These are phyloP conservation scores for Cercospora citrullina DNA, from an alignment of 2,329 filamentous ascomycete species.

Conservation along the genomic window DNA sequence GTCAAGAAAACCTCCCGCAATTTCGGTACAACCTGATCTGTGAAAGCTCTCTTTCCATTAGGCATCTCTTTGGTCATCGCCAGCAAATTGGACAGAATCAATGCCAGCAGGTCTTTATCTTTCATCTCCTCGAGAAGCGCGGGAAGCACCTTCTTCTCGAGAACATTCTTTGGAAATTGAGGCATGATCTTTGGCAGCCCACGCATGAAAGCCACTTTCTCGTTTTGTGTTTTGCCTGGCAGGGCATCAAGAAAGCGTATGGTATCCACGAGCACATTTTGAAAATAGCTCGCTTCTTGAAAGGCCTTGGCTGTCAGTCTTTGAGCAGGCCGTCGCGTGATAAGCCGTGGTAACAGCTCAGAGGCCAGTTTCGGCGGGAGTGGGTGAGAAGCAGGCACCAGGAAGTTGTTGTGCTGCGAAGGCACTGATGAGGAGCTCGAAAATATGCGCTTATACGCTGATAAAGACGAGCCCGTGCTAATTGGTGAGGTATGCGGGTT, in stretches of 20 bases:
- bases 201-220: conserved; percentile 89
- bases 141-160: conserved; percentile 91
- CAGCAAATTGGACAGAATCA: conserved; percentile 89
- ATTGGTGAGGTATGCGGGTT: conserved; percentile 88
- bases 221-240: conserved; percentile 84
- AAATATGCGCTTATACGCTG: conserved; percentile 83
- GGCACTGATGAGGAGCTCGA: conserved; percentile 76
- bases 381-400: conserved; percentile 65
- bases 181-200: conserved; percentile 83
- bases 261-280: conserved; percentile 93
- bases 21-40: conserved; percentile 80
- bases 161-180: conserved; percentile 88
- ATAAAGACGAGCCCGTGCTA: conserved; percentile 75
- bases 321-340: conserved; percentile 83
- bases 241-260: conserved; percentile 92
- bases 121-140: conserved; percentile 91
- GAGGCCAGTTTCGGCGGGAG: conserved; percentile 76
- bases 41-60: conserved; percentile 73
- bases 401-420: conserved; percentile 77
- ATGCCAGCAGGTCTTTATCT: conserved; percentile 78
- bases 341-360: conserved; percentile 78
- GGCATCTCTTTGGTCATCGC: conserved; percentile 81
- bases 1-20: conserved; percentile 79
- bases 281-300: conserved; percentile 92
- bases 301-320: conserved; percentile 87